Evolutionary conservation across 2,329 filamentous ascomycete genomes (phyloP).

Genomic region (Colletotrichum sp.): DNA sequence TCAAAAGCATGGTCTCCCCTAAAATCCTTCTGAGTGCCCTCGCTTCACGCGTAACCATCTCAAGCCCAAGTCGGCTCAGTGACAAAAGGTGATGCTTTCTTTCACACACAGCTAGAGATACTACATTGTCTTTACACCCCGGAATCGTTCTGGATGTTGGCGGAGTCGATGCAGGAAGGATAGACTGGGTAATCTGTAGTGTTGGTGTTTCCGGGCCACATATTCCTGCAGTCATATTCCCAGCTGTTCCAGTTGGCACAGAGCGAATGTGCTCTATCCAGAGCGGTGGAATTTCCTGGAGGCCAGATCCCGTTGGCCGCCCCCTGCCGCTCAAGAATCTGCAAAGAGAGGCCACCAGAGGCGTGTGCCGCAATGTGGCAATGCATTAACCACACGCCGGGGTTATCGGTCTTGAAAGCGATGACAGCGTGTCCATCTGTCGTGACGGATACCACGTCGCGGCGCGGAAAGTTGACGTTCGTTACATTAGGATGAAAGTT

Average conservation of each 20-base stretch:
- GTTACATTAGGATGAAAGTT: rapidly evolving
- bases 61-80: too few relatives aligned
- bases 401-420: not conserved
- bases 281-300: rapidly evolving
- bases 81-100: too few relatives aligned
- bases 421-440: rapidly evolving
- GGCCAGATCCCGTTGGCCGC: not conserved
- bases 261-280: rapidly evolving
- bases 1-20: too few relatives aligned
- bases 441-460: rapidly evolving
- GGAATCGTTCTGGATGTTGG: not conserved
- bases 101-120: too few relatives aligned
- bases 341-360: rapidly evolving
- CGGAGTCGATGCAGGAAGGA: not conserved
- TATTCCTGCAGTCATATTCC: not conserved
- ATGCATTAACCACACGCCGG: not conserved
- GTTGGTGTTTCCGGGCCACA: not conserved
- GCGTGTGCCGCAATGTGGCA: not conserved
- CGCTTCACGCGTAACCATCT: too few relatives aligned
- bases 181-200: rapidly evolving
- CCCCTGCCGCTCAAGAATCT: rapidly evolving
- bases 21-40: too few relatives aligned
- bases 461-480: not conserved
- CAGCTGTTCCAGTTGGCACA: not conserved
- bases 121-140: not conserved